Percentiles rank a stretch among this genome's conserved stretches.
Conservation (phyloP, 1,139 yeast genomes). For the Wickerhamiella infanticola region DNA sequence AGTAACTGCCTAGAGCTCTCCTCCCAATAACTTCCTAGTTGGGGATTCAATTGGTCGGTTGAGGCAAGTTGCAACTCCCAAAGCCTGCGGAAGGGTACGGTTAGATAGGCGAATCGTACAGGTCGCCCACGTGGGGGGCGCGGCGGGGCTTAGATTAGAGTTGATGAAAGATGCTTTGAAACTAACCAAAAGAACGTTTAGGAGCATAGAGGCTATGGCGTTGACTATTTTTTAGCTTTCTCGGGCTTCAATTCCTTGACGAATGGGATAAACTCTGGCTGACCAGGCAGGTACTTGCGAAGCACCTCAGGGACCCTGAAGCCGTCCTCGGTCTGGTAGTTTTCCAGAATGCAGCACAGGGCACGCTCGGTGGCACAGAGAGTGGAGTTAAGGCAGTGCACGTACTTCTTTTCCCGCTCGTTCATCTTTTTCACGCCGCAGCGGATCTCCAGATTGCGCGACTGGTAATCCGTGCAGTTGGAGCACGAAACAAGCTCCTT, state of each 20-base stretch:
- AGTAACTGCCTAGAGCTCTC: too few relatives aligned
- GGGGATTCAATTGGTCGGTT: too few relatives aligned
- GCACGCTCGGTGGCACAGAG: conserved; percentile 98
- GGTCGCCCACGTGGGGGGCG: too few relatives aligned
- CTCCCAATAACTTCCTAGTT: too few relatives aligned
- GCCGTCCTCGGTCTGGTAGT: conserved; percentile 95
- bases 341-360: conserved; percentile 88
- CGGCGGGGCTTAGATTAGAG: too few relatives aligned
- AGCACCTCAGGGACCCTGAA: conserved; percentile 85
- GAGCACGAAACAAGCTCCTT: conserved; percentile 97
- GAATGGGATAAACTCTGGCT: conserved; percentile 89
- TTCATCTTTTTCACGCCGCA: conserved; percentile 95
- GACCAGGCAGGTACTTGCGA: conserved; percentile 93
- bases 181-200: too few relatives aligned
- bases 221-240: conserved; percentile 8
- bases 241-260: conserved; percentile 70
- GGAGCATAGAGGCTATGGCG: too few relatives aligned
- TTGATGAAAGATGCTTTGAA: too few relatives aligned
- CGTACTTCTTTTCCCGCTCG: conserved; percentile 93
- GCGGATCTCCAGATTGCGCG: conserved; percentile 95
- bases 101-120: too few relatives aligned
- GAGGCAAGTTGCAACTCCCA: too few relatives aligned
- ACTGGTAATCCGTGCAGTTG: conserved; percentile 97
- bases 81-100: too few relatives aligned
- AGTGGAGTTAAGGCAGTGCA: conserved; percentile 95